These are phyloP conservation scores for Byssothecium circinans DNA, from an alignment of 2,329 filamentous ascomycete genomes.

Conservation along the genomic window DNA sequence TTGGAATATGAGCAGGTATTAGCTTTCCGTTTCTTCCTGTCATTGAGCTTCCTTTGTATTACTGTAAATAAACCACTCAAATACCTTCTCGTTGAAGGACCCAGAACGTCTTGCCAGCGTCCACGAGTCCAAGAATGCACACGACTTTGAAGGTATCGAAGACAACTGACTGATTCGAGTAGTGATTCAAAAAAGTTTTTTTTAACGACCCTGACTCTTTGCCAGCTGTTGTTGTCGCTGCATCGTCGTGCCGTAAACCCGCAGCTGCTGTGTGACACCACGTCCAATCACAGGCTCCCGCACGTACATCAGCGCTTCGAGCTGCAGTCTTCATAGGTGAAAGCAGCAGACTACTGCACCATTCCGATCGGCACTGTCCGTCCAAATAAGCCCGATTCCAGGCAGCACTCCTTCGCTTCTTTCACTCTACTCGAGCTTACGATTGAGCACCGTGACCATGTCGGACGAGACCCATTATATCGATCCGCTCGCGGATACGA, in stretches of 20 bases:
- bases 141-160: too few species aligned
- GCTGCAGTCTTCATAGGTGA: neutral
- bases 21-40: too few species aligned
- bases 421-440: neutral
- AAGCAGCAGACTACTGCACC: neutral
- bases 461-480: neutral
- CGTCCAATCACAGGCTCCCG: neutral
- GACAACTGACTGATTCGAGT: too few species aligned
- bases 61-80: too few species aligned
- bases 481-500: constrained; percentile 4
- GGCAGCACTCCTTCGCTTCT: neutral
- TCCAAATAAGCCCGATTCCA: neutral
- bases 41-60: too few species aligned
- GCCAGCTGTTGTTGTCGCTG: too few species aligned
- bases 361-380: neutral
- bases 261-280: neutral
- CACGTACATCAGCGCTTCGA: neutral
- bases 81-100: too few species aligned
- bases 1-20: too few species aligned
- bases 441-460: neutral
- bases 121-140: too few species aligned
- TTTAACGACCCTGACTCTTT: too few species aligned
- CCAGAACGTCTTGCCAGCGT: too few species aligned
- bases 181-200: too few species aligned
- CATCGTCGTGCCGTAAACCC: neutral